Evolutionary conservation across 331 rosid genomes (phyloP).

Genomic region (Malus hybrid): DNA sequence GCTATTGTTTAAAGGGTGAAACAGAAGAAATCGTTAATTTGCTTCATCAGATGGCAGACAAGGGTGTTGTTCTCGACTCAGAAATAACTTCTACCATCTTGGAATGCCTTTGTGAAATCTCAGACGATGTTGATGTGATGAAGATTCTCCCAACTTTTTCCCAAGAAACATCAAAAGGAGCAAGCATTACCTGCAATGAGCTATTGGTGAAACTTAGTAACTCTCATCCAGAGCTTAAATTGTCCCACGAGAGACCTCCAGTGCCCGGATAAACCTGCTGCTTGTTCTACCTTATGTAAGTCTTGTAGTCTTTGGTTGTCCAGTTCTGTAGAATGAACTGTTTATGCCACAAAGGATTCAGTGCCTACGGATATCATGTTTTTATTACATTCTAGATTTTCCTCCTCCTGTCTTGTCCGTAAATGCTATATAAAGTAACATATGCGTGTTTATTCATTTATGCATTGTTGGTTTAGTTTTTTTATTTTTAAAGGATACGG

Average conservation of each 20-base stretch:
- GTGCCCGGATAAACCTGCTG: not conserved
- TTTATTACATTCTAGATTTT: not conserved
- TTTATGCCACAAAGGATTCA: not conserved
- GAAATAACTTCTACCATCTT: slow-evolving; percentile 57
- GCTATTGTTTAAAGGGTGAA: slow-evolving; percentile 39
- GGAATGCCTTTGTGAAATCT: slow-evolving; percentile 45
- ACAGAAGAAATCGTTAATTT: slow-evolving; percentile 38
- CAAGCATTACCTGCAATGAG: slow-evolving; percentile 39
- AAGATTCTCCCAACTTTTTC: slow-evolving; percentile 57
- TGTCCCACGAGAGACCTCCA: slow-evolving; percentile 12
- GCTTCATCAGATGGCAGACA: slow-evolving; percentile 66
- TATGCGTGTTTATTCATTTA: not conserved
- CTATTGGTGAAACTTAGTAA: slow-evolving; percentile 41
- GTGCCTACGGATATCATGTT: not conserved
- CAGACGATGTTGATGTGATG: slow-evolving; percentile 34
- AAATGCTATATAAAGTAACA: not conserved
- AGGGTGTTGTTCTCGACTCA: slow-evolving; percentile 53
- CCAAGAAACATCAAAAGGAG: slow-evolving; percentile 28
- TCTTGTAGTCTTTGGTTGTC: not conserved
- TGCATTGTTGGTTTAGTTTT: not conserved
- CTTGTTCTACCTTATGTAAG: not conserved
- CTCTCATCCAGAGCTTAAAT: slow-evolving; percentile 45
- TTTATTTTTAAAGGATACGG: not conserved
- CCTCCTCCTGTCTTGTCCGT: not conserved
- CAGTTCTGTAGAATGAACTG: not conserved